Percentiles rank a stretch among this genome's conserved stretches.
These are phyloP conservation scores for Podospora pseudopauciseta DNA, from an alignment of 495 filamentous ascomycete genomes.

Conservation along the genomic window DNA sequence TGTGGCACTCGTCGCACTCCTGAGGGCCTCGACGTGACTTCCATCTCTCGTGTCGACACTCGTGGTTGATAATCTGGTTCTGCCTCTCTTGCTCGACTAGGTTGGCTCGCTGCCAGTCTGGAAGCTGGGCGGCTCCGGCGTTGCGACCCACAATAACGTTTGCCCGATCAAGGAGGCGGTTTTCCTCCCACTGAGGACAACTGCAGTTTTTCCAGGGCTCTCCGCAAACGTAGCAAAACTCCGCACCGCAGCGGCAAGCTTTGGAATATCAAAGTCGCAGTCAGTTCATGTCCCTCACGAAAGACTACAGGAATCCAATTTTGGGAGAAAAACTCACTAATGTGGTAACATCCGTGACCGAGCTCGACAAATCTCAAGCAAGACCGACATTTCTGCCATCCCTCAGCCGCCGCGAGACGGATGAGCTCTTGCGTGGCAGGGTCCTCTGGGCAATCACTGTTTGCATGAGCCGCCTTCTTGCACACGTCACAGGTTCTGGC, in stretches of 20 bases:
- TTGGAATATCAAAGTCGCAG: background rate
- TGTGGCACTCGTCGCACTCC: constrained; percentile 29
- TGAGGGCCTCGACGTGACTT: constrained; percentile 9
- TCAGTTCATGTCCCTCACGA: too few species aligned
- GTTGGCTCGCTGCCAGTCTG: background rate
- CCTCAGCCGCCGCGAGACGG: constrained; percentile 31
- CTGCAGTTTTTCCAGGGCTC: constrained; percentile 48
- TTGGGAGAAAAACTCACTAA: constrained; percentile 23
- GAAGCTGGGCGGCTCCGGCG: background rate
- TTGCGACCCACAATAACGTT: constrained; percentile 15
- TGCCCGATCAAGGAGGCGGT: constrained; percentile 3
- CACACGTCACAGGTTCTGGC: constrained; percentile 45
- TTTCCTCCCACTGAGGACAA: constrained; percentile 33
- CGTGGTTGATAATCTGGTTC: constrained; percentile 26
- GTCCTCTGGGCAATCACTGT: constrained; percentile 42
- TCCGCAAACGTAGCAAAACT: constrained; percentile 61
- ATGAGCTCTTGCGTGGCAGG: constrained; percentile 32
- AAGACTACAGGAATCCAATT: too few species aligned
- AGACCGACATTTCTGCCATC: constrained; percentile 43
- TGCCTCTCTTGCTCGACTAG: constrained; percentile 11
- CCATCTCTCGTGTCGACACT: constrained; percentile 30
- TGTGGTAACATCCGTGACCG: constrained; percentile 47
- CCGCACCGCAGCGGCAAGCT: constrained; percentile 47
- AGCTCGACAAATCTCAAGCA: constrained; percentile 44
- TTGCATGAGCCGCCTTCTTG: constrained; percentile 40